Base-by-base conservation (phyloP, 208 protist species). In the Strigomonas culicis region DNA sequence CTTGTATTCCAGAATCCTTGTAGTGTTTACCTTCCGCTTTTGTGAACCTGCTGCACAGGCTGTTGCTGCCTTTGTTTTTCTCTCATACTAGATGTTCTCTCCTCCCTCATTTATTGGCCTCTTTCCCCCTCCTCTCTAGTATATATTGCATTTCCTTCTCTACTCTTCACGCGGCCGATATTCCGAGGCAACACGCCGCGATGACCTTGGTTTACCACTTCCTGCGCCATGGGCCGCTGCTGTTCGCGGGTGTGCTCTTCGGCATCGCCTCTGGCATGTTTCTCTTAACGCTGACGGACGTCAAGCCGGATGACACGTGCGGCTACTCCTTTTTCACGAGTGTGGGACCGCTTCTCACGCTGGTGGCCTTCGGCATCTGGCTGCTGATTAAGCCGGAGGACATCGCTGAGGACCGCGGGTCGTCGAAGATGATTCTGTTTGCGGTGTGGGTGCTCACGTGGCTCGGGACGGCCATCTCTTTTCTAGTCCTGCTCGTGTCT, bases 361-460 rank as follows among this genome's bases (percentile, higher is more conserved):
- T 79, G 2, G 55, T 89, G 4, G 90, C 84, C 15, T 80, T 92
- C 21, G 36, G 84, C 13, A 47, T 93, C 1, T 69, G 90, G 22
- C 68, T 88, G 17, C 61, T 86, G 11, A 71, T 85, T n/a, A 77
- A 75, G 17, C 85, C 87, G 0, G 70, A 68, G 0, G 80, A 86
- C 53, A 59, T 93, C 22, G 76, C 68, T 52, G 83, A 90, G 34
- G 77, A 82, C 47, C 73, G 79, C 44, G 51, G 62, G 2, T 71
- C 70, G 25, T 76, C 82, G 19, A 87, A 87, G 49, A 74, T 78
- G 52, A 46, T 89, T 39, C 66, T 93, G 34, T 92, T 93, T 66
- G 66, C 85, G 31, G 61, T 79, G 24, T 96, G 90, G 87, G 28
- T 92, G 13, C 30, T 76, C 32, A 86, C 88, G 72, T 79, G 93